Evolutionary conservation across 306 rosid species (phyloP).

Genomic region (Fragaria nilgerrensis): DNA sequence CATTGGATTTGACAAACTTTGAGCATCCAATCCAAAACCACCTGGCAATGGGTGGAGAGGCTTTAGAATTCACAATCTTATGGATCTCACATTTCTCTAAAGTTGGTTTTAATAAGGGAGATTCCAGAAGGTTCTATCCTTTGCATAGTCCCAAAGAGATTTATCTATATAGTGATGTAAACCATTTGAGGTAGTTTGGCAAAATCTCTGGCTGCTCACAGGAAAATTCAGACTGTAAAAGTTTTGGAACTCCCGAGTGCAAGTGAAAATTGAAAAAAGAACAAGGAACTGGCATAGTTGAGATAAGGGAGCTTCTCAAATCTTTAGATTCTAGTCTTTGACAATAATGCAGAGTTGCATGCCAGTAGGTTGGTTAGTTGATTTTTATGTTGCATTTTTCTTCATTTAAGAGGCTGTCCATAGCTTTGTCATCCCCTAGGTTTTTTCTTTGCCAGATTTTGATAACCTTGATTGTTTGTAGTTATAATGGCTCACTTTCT

Average conservation of each 20-base stretch:
- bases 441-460: not conserved
- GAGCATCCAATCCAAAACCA: not conserved
- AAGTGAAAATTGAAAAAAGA: not conserved
- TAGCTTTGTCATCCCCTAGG: not conserved
- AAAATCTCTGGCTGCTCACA: not conserved
- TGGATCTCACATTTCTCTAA: not conserved
- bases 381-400: not conserved
- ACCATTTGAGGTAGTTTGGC: not conserved
- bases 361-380: not conserved
- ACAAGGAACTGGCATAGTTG: not conserved
- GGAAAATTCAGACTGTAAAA: not conserved
- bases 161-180: not conserved
- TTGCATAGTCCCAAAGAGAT: not conserved
- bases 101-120: not conserved
- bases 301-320: not conserved
- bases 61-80: too few species aligned
- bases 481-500: constrained; percentile 10
- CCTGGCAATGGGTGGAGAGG: not conserved
- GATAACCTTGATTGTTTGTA: not conserved
- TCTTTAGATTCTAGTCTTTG: not conserved
- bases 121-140: not conserved
- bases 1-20: not conserved
- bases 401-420: not conserved
- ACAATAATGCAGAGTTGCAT: not conserved
- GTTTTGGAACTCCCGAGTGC: not conserved